These are phyloP conservation scores for Scenedesmus sp. DNA, from an alignment of 163 green algal genomes.

Conservation along the genomic window DNA sequence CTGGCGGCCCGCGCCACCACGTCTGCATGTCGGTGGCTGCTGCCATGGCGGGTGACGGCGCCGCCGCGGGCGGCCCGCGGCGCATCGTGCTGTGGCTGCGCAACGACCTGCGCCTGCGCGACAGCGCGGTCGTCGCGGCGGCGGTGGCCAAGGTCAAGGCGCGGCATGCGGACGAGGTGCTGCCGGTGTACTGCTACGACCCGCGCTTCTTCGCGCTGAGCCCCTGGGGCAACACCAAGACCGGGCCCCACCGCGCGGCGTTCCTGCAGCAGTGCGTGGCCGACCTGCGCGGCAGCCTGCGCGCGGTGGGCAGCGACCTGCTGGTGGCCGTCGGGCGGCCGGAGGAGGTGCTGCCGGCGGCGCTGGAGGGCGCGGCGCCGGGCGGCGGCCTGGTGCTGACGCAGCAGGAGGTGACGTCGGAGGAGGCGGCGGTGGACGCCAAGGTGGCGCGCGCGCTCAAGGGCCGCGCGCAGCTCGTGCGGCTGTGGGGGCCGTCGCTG, in stretches of 20 bases:
- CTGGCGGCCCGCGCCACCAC: too few species aligned
- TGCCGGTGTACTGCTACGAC: constrained; percentile 97
- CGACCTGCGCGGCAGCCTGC: constrained; percentile 77
- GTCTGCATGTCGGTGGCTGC: too few species aligned
- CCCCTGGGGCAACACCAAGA: constrained; percentile 75
- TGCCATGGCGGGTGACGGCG: too few species aligned
- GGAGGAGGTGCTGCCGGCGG: constrained; percentile 74
- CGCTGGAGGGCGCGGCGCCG: constrained; percentile 18
- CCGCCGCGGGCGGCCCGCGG: not conserved
- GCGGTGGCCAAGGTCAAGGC: constrained; percentile 55
- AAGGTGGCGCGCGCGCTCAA: constrained; percentile 48
- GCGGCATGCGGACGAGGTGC: constrained; percentile 51
- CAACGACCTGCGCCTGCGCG: constrained; percentile 77
- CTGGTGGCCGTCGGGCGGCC: constrained; percentile 75
- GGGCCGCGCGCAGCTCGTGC: not conserved
- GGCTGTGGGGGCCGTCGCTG: constrained; percentile 83
- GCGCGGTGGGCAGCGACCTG: constrained; percentile 74
- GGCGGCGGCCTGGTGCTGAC: constrained; percentile 61
- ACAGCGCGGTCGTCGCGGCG: constrained; percentile 71
- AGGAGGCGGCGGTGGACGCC: constrained; percentile 84
- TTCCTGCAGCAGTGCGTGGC: constrained; percentile 91
- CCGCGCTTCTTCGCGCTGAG: constrained; percentile 71
- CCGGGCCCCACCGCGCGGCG: constrained; percentile 62
- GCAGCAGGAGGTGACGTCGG: constrained; percentile 82
- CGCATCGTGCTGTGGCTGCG: constrained; percentile 66